phyloP scores from a whole-genome alignment of 306 rosid genomes.

The Oemleria cerasiformis region DNA sequence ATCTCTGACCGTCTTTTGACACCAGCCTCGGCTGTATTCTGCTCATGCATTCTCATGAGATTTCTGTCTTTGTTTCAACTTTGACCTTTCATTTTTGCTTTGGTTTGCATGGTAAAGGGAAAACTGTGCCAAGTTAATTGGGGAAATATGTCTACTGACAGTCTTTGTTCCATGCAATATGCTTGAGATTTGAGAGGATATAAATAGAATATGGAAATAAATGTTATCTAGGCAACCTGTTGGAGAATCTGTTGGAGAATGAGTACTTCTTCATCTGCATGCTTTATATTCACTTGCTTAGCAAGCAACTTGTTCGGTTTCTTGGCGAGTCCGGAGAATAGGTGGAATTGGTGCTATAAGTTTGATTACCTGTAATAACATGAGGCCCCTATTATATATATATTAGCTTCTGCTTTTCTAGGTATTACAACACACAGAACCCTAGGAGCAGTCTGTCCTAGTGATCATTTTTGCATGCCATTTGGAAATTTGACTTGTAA shows the following conservation, averaged over 20 bases:
- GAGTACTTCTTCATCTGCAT: background rate
- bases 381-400: background rate
- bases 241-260: background rate
- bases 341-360: conserved; percentile 63
- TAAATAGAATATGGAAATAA: background rate
- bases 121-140: background rate
- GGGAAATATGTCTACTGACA: too few species aligned
- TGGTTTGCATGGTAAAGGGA: background rate
- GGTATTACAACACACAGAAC: too few species aligned
- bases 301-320: background rate
- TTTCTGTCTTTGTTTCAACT: background rate
- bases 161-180: too few species aligned
- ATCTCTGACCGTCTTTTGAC: background rate
- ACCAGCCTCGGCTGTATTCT: too few species aligned
- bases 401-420: too few species aligned
- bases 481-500: background rate
- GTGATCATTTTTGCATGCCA: too few species aligned
- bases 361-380: conserved; percentile 45
- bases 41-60: too few species aligned
- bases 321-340: conserved; percentile 40
- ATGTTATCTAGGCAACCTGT: background rate
- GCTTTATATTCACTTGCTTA: background rate
- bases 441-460: too few species aligned
- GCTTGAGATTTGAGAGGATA: too few species aligned
- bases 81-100: background rate